Percentiles rank a stretch among this genome's conserved stretches.
Evolutionary conservation across 2,329 filamentous ascomycete species (phyloP).

Genomic region (Acrocalymma vagum): DNA sequence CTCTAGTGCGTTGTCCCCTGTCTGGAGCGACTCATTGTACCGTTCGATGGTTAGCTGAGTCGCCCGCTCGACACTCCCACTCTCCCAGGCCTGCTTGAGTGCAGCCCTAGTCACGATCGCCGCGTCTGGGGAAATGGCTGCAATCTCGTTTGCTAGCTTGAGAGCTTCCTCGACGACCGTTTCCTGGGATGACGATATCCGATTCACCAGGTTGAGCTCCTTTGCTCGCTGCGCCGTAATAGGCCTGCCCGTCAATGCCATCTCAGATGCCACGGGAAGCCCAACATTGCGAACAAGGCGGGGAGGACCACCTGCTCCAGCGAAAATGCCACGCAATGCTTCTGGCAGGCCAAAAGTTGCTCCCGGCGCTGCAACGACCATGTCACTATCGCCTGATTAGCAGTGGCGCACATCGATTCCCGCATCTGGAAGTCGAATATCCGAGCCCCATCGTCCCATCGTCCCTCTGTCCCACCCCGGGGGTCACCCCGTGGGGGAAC

Average conservation of each 20-base stretch:
- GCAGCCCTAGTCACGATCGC: constrained; percentile 48
- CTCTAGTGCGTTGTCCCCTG: constrained; percentile 59
- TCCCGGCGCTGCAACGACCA: constrained; percentile 61
- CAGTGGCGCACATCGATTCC: neutral
- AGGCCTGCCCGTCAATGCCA: constrained; percentile 58
- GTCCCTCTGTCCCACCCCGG: no score
- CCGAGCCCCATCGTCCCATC: no score
- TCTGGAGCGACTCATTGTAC: constrained; percentile 51
- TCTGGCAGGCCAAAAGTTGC: constrained; percentile 64
- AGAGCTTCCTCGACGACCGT: constrained; percentile 46
- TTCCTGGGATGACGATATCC: constrained; percentile 45
- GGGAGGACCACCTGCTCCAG: constrained; percentile 61
- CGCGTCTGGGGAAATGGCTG: constrained; percentile 46
- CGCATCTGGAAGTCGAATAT: no score
- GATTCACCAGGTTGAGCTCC: constrained; percentile 52
- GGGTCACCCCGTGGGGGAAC: no score
- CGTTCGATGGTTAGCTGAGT: constrained; percentile 53
- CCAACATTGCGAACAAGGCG: constrained; percentile 60
- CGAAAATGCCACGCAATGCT: constrained; percentile 63
- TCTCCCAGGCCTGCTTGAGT: constrained; percentile 44
- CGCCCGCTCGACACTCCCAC: constrained; percentile 46
- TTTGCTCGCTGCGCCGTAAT: constrained; percentile 56
- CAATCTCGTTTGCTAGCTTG: constrained; percentile 45
- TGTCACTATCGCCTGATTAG: constrained; percentile 49
- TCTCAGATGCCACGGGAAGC: constrained; percentile 59